Evolutionary conservation across 2,329 filamentous ascomycete genomes (phyloP), one percentile per base, ranked within the genome.

Genomic region (Sporothrix pseudoabietina): DNA sequence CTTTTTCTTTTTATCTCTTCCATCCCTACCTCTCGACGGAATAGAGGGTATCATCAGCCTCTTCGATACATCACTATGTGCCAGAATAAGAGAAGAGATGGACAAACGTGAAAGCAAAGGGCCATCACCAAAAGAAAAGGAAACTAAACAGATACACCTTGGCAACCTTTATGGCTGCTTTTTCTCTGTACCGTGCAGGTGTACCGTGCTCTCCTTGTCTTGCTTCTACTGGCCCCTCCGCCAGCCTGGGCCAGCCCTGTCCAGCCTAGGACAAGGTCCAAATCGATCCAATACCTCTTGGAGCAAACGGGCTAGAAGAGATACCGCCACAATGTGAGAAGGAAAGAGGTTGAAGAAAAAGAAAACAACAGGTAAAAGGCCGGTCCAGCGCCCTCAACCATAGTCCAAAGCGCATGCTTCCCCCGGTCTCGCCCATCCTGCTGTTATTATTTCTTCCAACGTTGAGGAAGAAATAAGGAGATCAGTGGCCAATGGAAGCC

Each of bases 261-360:
- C 41, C n/a, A 8, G 41, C 9, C 35, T 44, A 26, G 59, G 59
- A 12, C 39, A 65, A 41, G 19, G 9, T 19, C 41, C 41, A 49
- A 66, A 14, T 49, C 41, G 22, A 49, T 55, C 30, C 66, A 69
- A 69, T 69, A 69, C 22, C 65, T 39, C 65, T 16, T 54, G 47
- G 65, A 52, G 52, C 44, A 69, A 69, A 26, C 30, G 44, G 44
- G 22, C 41, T n/a, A 68, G 22, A 12, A 32, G 12, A 68, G 5
- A 52, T 35, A 52, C 44, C 44, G 22, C 12, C 39, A 47, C 65
- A 30, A 52, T 52, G 9, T 49, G 47, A 68, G 19, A 39, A 22
- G 30, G 22, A 49, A 14, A 35, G 47, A n/a, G 44, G 12, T 54
- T 22, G n/a, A 35, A 26, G 19, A 30, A 35, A 69, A 35, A 22